Evolutionary conservation across 2,329 filamentous ascomycete genomes (phyloP), one percentile per base, ranked within the genome.

Genomic region (Xylaria arbuscula): DNA sequence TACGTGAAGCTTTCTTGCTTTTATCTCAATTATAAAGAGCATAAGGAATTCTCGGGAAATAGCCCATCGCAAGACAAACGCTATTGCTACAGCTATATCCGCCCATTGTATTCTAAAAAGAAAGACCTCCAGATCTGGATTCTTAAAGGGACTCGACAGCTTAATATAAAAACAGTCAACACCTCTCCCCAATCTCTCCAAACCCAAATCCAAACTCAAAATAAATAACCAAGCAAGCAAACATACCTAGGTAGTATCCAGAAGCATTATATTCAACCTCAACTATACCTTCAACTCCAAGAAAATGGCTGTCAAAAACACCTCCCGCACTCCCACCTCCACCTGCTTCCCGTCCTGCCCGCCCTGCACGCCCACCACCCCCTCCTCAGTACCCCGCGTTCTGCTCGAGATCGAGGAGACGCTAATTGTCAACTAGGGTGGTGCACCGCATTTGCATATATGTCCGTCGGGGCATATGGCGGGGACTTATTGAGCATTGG

Each of bases 381-480:
- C 55, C 38, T 69, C 70, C 38, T 15, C 48, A 6, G 38, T 62
- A 11, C 22, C 72, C 61, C 54, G 66, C 22, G 61, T 67, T 15
- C 67, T 28, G 28, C 64, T 15, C 10, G 11, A 3, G 69, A 68
- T 53, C 74, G 1, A 55, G 70, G 36, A 17, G 62, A 4, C 58
- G 64, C 8, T 42, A 74, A 7, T 9, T 57, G n/a, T 69, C 72
- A 4, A 9, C 13, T 7, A 4, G 24, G 2, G 9, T 72, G 3
- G 50, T 32, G 6, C 71, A 75, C 54, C 28, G 28, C 28, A 28
- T 28, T 28, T 28, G 28, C 28, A 17, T 74, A 73, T 48, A 70
- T 67, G 63, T 74, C 72, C 36, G 57, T 73, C 11, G 36, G 28
- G 28, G 28, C 28, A 28, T 28, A 28, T 28, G 28, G 28, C 28